Conservation (phyloP, 2,329 filamentous ascomycete species). For the Magnaporthiopsis incrustans region DNA sequence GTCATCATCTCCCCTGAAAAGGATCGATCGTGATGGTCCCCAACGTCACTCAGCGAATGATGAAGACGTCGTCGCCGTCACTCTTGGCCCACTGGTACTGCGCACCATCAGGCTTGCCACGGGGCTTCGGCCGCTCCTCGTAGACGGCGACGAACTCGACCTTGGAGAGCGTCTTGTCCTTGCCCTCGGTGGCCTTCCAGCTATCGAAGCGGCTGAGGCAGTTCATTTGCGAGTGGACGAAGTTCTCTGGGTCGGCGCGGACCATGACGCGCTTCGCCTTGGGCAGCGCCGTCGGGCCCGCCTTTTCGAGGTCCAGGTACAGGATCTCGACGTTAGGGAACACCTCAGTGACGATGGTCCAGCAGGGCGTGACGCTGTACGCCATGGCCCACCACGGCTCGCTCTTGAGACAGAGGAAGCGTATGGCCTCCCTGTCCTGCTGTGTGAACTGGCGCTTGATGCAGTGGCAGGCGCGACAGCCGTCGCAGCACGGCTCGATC, state of each 20-base stretch:
- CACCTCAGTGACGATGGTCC: neutral
- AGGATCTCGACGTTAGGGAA: conserved; percentile 6
- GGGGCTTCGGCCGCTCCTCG: neutral
- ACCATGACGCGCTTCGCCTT: conserved; percentile 4
- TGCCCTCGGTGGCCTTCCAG: conserved; percentile 1
- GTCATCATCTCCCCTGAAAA: neutral
- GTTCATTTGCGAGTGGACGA: neutral
- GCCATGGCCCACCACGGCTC: neutral
- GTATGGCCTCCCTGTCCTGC: conserved; percentile 5
- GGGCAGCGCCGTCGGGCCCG: neutral
- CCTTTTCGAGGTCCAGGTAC: conserved; percentile 7
- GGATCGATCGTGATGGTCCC: neutral
- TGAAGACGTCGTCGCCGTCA: neutral
- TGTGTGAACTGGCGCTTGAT: conserved; percentile 2
- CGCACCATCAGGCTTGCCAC: neutral
- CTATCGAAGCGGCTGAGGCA: neutral
- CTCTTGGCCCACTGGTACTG: neutral
- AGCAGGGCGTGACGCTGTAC: neutral
- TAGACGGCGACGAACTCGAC: conserved; percentile 5
- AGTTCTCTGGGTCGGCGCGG: neutral
- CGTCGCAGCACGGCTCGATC: conserved; percentile 7
- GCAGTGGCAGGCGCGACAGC: conserved; percentile 6
- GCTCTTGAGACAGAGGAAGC: conserved; percentile 4
- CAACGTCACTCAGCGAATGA: neutral
- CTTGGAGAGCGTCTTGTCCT: neutral